These are phyloP conservation scores for Effrenium voratum DNA, from an alignment of 73 alveolate species.

Conservation along the genomic window DNA sequence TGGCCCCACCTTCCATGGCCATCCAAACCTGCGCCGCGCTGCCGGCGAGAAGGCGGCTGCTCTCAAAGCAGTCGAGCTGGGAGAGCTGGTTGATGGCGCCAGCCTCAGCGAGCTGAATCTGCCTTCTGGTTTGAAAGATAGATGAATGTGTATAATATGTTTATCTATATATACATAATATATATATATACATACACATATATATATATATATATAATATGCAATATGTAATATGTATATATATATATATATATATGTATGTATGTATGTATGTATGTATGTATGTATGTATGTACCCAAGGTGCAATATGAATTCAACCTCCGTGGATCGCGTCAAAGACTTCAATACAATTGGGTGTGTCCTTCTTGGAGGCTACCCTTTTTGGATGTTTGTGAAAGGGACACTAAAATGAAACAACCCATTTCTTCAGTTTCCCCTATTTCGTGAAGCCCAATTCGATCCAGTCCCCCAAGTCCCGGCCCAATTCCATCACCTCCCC, in stretches of 20 bases:
- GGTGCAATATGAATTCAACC: neutral
- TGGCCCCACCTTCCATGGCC: conserved; percentile 4
- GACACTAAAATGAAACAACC: neutral
- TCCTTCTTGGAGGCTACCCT: neutral
- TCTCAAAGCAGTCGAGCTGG: conserved; percentile 3
- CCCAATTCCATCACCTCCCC: neutral
- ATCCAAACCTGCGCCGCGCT: conserved; percentile 41
- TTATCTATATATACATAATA: too few species aligned
- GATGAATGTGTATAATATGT: too few species aligned
- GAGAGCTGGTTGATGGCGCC: conserved; percentile 57
- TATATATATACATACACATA: neutral
- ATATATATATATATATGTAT: too few species aligned
- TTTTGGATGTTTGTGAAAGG: neutral
- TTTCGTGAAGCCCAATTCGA: neutral
- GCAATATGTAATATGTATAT: neutral
- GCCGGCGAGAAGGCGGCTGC: conserved; percentile 44
- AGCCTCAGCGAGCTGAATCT: too few species aligned
- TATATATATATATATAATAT: too few species aligned
- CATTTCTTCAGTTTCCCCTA: neutral
- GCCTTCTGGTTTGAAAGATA: too few species aligned
- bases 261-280: neutral
- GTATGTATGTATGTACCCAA: neutral
- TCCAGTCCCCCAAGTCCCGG: neutral
- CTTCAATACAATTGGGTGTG: too few species aligned
- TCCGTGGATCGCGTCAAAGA: neutral